phyloP scores from a whole-genome alignment of 257 asterid genomes.

The Nicotiana knightiana region DNA sequence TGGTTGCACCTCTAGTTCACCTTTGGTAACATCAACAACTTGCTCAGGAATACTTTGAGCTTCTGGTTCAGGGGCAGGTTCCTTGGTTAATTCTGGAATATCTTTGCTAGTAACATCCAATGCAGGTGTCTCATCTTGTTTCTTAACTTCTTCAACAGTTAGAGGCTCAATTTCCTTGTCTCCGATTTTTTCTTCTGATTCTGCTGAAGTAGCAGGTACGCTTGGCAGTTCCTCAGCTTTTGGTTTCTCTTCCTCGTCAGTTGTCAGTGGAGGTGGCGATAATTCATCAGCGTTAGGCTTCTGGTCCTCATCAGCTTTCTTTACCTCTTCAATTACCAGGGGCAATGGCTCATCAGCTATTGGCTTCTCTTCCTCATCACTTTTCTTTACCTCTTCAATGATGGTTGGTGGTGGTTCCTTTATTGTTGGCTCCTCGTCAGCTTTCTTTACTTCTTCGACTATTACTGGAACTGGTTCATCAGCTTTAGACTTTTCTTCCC shows the following conservation, averaged over 20 bases:
- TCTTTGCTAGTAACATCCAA: conserved; percentile 5
- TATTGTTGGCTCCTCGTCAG: neutral
- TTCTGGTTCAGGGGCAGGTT: conserved; percentile 11
- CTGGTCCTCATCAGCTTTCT: conserved; percentile 14
- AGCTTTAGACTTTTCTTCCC: neutral
- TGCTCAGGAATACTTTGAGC: conserved; percentile 5
- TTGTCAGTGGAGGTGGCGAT: neutral
- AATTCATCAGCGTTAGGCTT: neutral
- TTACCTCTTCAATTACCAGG: conserved; percentile 4
- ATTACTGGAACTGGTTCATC: too few relatives aligned
- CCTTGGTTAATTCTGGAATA: conserved; percentile 12
- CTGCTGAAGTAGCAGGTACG: neutral
- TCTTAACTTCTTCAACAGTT: conserved; percentile 16
- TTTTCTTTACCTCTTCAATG: conserved; percentile 12
- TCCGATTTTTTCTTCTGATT: conserved; percentile 24
- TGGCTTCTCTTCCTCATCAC: conserved; percentile 13
- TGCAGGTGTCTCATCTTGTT: conserved; percentile 25
- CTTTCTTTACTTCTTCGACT: neutral
- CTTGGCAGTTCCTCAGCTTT: conserved; percentile 18
- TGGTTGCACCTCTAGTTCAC: conserved; percentile 20
- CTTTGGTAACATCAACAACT: conserved; percentile 8
- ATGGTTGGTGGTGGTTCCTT: neutral
- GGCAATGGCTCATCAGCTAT: conserved; percentile 13
- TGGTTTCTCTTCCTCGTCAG: conserved; percentile 17
- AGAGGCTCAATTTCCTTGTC: conserved; percentile 38